Evolutionary conservation across 805 yeast genomes (phyloP), one percentile per base, ranked within the genome.

Genomic region (Jamesozyma lodderae): DNA sequence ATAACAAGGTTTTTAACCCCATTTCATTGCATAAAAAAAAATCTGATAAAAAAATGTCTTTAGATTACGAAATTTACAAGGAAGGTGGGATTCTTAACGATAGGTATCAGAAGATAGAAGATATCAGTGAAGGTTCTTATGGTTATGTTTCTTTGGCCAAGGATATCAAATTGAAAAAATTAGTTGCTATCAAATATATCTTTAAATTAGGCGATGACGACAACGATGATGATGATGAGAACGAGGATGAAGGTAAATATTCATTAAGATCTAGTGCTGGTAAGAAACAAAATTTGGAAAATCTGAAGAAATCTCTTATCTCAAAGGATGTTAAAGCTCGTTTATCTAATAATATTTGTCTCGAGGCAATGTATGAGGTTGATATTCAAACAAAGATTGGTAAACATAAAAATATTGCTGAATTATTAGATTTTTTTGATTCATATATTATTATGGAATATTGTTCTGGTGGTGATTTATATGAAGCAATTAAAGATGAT

Each of bases 91-190:
- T 81, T 32, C 65, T 85, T 40, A 71, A 77, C 42, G 68, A 68
- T 38, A 67, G 82, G 40, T 90, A 86, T 63, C 64, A 67, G 41
- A 79, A 79, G 49, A 68, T 86, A 17, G 77, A 75, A 41, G 84
- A 79, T 53, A 74, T 90, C 42, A 84, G 88, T 54, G 88, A 85
- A 59, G 97, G 97, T 22, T 85, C 96, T 0, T 90, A 85, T 60
- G 97, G 97, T 36, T 73, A 82, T 33, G 97, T 90, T 7, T 78
- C 94, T 2, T 69, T 90, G 19, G 96, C 95, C 8, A 78, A 77
- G 51, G 95, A 90, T 58, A 49, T 60, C 4, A 47, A 49, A 17
- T 68, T 70, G 19, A 61, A 66, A 27, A 64, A 67, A 39, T 62
- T 82, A 34, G 94, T 83, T 21, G 97, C 96, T 3, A 77, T 90